A percentile compares a stretch with the other conserved stretches of the same genome.
phyloP scores from a whole-genome alignment of 2,329 filamentous ascomycete genomes.

The Fusarium miscanthi region DNA sequence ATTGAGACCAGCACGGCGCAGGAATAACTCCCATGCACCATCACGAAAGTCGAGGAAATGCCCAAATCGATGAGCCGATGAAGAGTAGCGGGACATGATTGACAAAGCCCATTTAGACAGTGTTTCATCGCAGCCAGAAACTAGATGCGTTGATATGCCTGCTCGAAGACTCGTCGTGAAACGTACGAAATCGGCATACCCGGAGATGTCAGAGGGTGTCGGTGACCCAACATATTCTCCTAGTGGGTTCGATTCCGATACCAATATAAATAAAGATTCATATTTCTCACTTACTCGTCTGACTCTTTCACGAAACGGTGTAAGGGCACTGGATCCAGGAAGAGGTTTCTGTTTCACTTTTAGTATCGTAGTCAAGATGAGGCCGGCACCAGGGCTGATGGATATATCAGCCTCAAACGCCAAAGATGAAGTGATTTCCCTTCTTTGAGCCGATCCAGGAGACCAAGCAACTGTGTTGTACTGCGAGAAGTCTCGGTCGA shows the following conservation, averaged over 20 bases:
- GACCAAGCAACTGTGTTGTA: constrained; percentile 52
- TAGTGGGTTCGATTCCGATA: constrained; percentile 64
- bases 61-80: constrained; percentile 44
- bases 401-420: constrained; percentile 77
- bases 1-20: constrained; percentile 52
- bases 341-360: constrained; percentile 77
- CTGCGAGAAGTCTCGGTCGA: constrained; percentile 69
- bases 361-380: constrained; percentile 78
- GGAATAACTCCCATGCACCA: constrained; percentile 54
- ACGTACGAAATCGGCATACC: constrained; percentile 61
- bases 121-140: constrained; percentile 62
- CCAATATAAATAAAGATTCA: constrained; percentile 73
- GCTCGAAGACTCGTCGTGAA: constrained; percentile 58
- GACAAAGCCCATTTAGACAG: constrained; percentile 66
- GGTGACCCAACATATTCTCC: constrained; percentile 57
- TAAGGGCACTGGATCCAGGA: constrained; percentile 58
- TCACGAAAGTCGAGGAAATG: constrained; percentile 53
- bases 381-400: constrained; percentile 73
- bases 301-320: constrained; percentile 67
- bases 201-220: constrained; percentile 55
- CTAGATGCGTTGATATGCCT: constrained; percentile 56
- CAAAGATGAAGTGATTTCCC: constrained; percentile 50
- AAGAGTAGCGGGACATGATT: constrained; percentile 60
- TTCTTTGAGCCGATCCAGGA: constrained; percentile 41
- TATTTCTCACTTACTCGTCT: constrained; percentile 67